phyloP scores from a whole-genome alignment of 116 monocot genomes.

The Dioscorea cayenensis region DNA sequence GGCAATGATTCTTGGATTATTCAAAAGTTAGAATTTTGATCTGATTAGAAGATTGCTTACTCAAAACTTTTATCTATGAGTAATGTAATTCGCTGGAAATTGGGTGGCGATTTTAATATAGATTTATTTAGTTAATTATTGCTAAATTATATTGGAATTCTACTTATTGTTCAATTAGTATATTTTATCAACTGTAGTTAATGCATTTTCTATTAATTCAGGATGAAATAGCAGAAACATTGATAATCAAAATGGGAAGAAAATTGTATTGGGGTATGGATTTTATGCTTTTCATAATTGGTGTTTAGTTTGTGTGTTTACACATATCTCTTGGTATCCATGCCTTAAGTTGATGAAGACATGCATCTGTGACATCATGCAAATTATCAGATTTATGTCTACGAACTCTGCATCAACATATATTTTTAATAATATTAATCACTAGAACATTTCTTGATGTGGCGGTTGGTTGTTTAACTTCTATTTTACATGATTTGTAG shows the following conservation, averaged over 20 bases:
- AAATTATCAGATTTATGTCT: not conserved
- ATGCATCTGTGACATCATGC: no score
- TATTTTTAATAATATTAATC: no score
- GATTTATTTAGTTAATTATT: not conserved
- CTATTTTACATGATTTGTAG: no score
- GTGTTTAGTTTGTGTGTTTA: not conserved
- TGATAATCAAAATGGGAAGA: constrained; percentile 13
- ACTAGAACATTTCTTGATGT: no score
- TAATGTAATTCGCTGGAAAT: not conserved
- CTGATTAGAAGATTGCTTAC: no score
- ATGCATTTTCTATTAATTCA: not conserved
- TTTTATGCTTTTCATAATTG: not conserved
- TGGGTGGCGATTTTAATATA: not conserved
- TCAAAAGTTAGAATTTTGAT: no score
- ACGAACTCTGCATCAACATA: not conserved
- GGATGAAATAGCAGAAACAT: constrained; percentile 6
- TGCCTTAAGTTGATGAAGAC: no score
- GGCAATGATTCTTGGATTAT: no score
- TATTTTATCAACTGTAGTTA: not conserved
- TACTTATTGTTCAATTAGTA: not conserved
- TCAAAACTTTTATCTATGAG: no score
- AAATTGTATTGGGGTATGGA: constrained; percentile 28
- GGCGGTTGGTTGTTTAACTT: no score
- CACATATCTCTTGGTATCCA: no score
- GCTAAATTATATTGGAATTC: not conserved